Conservation (phyloP, 192 early-diverging fungal genomes). For the Coemansia sp. region DNA sequence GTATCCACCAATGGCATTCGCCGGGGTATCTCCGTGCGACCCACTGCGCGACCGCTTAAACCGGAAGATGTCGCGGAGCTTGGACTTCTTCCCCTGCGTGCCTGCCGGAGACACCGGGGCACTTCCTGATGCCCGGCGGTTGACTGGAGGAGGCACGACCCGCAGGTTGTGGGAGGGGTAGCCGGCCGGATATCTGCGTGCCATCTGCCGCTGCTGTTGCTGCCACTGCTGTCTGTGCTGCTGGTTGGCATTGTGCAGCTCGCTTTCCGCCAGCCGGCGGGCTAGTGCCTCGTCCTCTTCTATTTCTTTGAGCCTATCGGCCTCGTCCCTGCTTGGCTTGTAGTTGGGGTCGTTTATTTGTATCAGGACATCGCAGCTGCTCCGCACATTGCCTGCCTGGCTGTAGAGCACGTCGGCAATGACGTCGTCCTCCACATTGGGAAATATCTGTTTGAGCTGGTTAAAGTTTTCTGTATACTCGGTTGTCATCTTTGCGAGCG, state of each 20-base stretch:
- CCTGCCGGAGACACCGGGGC: neutral
- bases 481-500: neutral
- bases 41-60: slow-evolving; percentile 1
- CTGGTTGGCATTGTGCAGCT: slow-evolving; percentile 12
- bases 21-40: neutral
- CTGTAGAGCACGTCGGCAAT: slow-evolving; percentile 19
- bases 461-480: slow-evolving; percentile 11
- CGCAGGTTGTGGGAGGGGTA: neutral
- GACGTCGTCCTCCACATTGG: slow-evolving; percentile 35
- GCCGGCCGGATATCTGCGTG: neutral
- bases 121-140: neutral
- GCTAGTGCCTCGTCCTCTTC: slow-evolving; percentile 25
- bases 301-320: slow-evolving; percentile 6
- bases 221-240: neutral
- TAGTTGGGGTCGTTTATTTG: slow-evolving; percentile 38
- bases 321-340: slow-evolving; percentile 26
- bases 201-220: slow-evolving; percentile 1
- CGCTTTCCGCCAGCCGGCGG: slow-evolving; percentile 20
- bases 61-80: slow-evolving; percentile 40
- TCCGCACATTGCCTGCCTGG: slow-evolving; percentile 17
- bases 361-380: slow-evolving; percentile 18
- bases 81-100: slow-evolving; percentile 12
- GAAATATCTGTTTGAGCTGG: slow-evolving; percentile 34
- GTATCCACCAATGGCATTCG: neutral
- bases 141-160: slow-evolving; percentile 4